Evolutionary conservation across 345 rosid species (phyloP).

Genomic region (Schrenkiella parvula): DNA sequence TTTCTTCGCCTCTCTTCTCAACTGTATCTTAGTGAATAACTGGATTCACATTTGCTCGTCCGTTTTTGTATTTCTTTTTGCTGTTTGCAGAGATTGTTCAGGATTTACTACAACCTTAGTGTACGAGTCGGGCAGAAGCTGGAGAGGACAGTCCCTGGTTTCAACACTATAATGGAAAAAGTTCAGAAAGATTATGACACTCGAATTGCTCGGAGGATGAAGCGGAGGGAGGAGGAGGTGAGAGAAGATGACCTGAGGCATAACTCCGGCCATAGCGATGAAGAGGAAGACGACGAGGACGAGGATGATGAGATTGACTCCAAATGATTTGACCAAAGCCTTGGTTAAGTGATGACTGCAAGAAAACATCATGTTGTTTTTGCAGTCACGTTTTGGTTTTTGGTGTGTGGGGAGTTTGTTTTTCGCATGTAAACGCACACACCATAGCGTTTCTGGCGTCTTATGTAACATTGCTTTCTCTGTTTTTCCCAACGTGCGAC

Average conservation of each 20-base stretch:
- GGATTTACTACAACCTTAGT: conserved; percentile 45
- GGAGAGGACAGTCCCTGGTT: conserved; percentile 55
- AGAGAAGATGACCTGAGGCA: conserved; percentile 32
- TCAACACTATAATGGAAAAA: conserved; percentile 46
- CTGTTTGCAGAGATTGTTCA: conserved; percentile 42
- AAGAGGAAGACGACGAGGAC: conserved; percentile 16
- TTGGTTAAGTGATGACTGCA: neutral
- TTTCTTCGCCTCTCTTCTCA: neutral
- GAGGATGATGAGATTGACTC: conserved; percentile 13
- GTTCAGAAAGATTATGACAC: conserved; percentile 38
- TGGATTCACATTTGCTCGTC: neutral
- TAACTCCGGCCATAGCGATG: conserved; percentile 13
- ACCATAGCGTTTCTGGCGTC: neutral
- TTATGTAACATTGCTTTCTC: neutral
- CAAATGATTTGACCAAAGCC: conserved; percentile 12
- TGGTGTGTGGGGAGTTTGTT: neutral
- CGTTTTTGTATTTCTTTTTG: neutral
- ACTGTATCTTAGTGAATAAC: neutral
- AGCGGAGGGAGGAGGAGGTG: conserved; percentile 38
- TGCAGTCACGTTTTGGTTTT: neutral
- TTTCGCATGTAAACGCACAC: neutral
- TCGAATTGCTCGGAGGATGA: conserved; percentile 36
- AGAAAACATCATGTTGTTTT: conserved; percentile 16
- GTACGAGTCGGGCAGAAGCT: conserved; percentile 35
- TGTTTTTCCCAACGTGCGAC: neutral